phyloP scores from a whole-genome alignment of 768 basidiomycete genomes.

The Punctularia strigosozonata region DNA sequence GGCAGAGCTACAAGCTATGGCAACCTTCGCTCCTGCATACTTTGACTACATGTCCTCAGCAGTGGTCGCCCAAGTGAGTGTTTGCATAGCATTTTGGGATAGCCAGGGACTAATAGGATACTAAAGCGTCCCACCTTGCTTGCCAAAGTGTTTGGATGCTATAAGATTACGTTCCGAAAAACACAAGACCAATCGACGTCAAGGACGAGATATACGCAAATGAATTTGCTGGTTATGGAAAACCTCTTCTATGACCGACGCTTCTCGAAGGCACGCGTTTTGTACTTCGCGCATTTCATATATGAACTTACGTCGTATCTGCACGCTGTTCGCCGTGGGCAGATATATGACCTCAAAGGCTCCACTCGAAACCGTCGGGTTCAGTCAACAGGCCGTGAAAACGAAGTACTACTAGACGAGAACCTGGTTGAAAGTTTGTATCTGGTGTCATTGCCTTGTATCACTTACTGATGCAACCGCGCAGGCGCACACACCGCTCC shows the following conservation, averaged over 20 bases:
- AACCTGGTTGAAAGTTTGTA: slow-evolving; percentile 78
- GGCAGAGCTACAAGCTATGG: slow-evolving; percentile 88
- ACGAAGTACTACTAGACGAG: slow-evolving; percentile 93
- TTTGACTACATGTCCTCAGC: slow-evolving; percentile 98
- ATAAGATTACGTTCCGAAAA: slow-evolving; percentile 85
- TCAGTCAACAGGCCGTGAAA: slow-evolving; percentile 77
- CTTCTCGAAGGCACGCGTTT: slow-evolving; percentile 62
- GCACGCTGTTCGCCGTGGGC: neutral
- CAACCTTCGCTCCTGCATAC: slow-evolving; percentile 93
- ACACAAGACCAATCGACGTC: slow-evolving; percentile 53
- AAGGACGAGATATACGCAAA: slow-evolving; percentile 72
- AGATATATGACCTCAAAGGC: slow-evolving; percentile 98
- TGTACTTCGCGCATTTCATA: neutral
- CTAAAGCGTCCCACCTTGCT: slow-evolving; percentile 81
- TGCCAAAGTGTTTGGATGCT: slow-evolving; percentile 96
- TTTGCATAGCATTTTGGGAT: slow-evolving; percentile 3
- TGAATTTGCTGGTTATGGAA: slow-evolving; percentile 98
- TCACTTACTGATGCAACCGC: slow-evolving; percentile 2
- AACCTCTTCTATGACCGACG: slow-evolving; percentile 90
- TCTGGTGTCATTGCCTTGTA: neutral
- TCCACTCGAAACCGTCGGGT: slow-evolving; percentile 92
- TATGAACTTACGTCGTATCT: neutral
- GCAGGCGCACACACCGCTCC: slow-evolving; percentile 78
- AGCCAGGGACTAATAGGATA: slow-evolving; percentile 2
- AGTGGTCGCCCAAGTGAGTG: slow-evolving; percentile 66